Evolutionary conservation across 371 early-diverging fungal species (phyloP).

Genomic region (Syncephalastrum sp.): DNA sequence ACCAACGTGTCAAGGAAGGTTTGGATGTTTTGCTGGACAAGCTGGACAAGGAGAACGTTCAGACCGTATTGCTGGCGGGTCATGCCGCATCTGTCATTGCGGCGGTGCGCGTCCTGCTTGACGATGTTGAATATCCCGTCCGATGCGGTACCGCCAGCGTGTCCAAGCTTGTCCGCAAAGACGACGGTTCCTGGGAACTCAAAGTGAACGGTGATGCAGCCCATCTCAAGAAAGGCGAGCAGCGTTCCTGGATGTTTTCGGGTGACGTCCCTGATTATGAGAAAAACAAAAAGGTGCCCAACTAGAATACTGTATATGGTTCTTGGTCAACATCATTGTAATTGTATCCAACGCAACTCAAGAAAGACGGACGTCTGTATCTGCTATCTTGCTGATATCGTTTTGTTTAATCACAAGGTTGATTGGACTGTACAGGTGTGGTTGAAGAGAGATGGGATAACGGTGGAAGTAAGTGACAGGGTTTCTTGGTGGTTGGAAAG

Average conservation of each 20-base stretch:
- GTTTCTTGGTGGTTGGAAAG: neutral
- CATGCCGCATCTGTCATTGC: constrained; percentile 42
- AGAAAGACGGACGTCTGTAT: neutral
- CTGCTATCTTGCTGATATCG: neutral
- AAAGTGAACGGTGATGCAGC: constrained; percentile 21
- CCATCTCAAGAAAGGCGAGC: constrained; percentile 32
- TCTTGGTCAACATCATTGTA: no score
- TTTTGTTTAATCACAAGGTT: neutral
- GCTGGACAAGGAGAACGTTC: constrained; percentile 21
- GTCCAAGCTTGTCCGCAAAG: constrained; percentile 26
- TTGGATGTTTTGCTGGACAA: constrained; percentile 22
- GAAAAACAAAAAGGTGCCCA: constrained; percentile 8
- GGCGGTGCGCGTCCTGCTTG: constrained; percentile 32
- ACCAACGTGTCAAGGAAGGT: constrained; percentile 28
- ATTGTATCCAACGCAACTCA: no score
- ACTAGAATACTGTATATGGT: neutral
- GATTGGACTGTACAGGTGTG: neutral
- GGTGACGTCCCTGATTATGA: constrained; percentile 44
- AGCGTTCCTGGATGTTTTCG: constrained; percentile 37
- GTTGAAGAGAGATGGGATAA: neutral
- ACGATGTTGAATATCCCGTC: constrained; percentile 22
- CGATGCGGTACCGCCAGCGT: constrained; percentile 30
- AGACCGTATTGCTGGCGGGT: constrained; percentile 26
- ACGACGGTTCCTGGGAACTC: constrained; percentile 25
- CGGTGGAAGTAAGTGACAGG: neutral